Base-by-base conservation (phyloP, 768 basidiomycete genomes). In the Suillus hirtellus region DNA sequence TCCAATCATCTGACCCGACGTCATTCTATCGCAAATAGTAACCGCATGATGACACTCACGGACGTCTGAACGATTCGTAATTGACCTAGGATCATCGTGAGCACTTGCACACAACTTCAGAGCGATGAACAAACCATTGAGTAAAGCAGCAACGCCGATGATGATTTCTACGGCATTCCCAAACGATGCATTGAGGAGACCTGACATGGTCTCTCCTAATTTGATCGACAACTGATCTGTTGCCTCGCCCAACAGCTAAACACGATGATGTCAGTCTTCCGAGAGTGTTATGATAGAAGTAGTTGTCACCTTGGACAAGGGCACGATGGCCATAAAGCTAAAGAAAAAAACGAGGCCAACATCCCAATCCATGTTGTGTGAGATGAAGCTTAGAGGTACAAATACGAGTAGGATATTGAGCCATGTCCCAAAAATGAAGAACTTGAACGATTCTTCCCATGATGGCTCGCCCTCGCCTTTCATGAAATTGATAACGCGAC, bases 261-360 rank as follows among this genome's bases (percentile, higher is more conserved):
- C 17, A 44, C 17, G 19, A 44, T 3, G 3, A 19, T 44, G 17
- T 44, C 8, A 44, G 43, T 44, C 42, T 44, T 44, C 43, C 19
- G 10, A 44, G 43, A 19, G 9, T 9, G 17, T 44, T 8, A 44
- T 19, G 8, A 44, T 9, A 19, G 19, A 8, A 44, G 17, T 44
- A 19, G 43, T 44, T 44, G 43, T 3, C 3, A 44, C 43, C 43
- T 19, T 19, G 19, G 43, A 95, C 35, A 96, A 82, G 40, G 95
- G 95, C 62, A 95, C 79, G 68, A 95, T 93, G 15, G 93, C 90
- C 47, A 92, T 68, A 72, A 94, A 94, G 66, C 87, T 88, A 75
- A 91, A 90, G 4, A 74, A 74, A 68, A 92, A 92, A 12, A 88
- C 85, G n/a, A 88, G 76, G n/a, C 84, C 86, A 35, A 86, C 87